Evolutionary conservation across 2,329 filamentous ascomycete genomes (phyloP).

Genomic region (Aspergillus proliferans): DNA sequence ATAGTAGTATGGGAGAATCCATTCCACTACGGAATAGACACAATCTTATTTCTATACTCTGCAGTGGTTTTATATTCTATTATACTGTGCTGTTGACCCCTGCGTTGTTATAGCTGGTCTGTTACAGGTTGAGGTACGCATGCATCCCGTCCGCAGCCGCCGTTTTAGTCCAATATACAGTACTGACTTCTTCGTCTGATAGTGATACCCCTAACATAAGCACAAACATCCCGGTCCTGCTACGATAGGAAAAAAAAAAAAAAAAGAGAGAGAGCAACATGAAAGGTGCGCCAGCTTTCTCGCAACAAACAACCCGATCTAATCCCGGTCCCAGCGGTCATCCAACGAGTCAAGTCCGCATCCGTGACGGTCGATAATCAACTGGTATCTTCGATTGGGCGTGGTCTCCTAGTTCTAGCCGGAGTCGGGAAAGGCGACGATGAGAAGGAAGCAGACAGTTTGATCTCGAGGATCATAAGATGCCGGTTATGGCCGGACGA

Average conservation of each 20-base stretch:
- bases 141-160: no score
- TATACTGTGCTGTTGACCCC: no score
- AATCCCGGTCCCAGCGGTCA: slow-evolving; percentile 58
- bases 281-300: slow-evolving; percentile 32
- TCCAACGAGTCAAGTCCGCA: slow-evolving; percentile 89
- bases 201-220: neutral
- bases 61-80: no score
- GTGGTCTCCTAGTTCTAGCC: slow-evolving; percentile 83
- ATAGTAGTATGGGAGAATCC: no score
- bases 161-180: no score
- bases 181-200: neutral
- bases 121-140: no score
- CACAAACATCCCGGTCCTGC: neutral
- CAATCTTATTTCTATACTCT: no score
- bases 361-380: slow-evolving; percentile 92
- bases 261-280: slow-evolving; percentile 15
- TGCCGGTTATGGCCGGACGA: slow-evolving; percentile 89
- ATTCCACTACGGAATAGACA: no score
- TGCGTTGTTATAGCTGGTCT: no score
- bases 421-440: slow-evolving; percentile 88
- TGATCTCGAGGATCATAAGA: slow-evolving; percentile 82
- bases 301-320: slow-evolving; percentile 2
- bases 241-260: neutral
- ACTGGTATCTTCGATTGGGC: slow-evolving; percentile 82
- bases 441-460: slow-evolving; percentile 73